Percentiles rank a stretch among this genome's conserved stretches.
phyloP scores from a whole-genome alignment of 2,329 filamentous ascomycete genomes.

The Claviceps fusiformis region DNA sequence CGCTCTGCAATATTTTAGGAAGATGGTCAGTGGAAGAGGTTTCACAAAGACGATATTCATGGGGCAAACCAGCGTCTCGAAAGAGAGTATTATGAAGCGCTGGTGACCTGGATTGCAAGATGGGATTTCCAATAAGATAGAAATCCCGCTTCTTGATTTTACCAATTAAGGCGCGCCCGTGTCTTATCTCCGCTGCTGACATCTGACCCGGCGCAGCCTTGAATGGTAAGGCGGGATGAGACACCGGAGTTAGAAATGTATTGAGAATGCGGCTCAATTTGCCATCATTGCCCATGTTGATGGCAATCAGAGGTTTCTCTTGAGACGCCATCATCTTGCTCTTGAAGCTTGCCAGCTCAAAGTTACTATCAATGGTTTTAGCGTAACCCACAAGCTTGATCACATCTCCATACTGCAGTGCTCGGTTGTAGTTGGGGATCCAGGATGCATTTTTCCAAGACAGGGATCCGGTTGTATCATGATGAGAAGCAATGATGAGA shows the following conservation, averaged over 20 bases:
- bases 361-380: constrained; percentile 68
- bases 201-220: constrained; percentile 91
- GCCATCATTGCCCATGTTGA: constrained; percentile 86
- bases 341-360: constrained; percentile 71
- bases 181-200: constrained; percentile 76
- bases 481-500: constrained; percentile 87
- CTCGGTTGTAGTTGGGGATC: constrained; percentile 80
- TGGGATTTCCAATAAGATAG: constrained; percentile 77
- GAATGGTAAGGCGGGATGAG: constrained; percentile 76
- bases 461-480: constrained; percentile 65
- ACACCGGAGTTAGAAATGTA: constrained; percentile 86
- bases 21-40: constrained; percentile 53
- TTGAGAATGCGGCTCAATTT: constrained; percentile 87
- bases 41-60: constrained; percentile 66
- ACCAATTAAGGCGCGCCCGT: constrained; percentile 63
- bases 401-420: constrained; percentile 78
- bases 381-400: constrained; percentile 89
- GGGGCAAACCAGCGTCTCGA: constrained; percentile 60
- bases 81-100: constrained; percentile 85
- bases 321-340: constrained; percentile 58
- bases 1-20: constrained; percentile 48
- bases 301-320: constrained; percentile 73
- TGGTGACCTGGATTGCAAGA: constrained; percentile 71
- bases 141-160: constrained; percentile 65
- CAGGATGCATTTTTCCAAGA: constrained; percentile 91